Base-by-base conservation (phyloP, 306 rosid species). In the Inga leiocalycina region DNA sequence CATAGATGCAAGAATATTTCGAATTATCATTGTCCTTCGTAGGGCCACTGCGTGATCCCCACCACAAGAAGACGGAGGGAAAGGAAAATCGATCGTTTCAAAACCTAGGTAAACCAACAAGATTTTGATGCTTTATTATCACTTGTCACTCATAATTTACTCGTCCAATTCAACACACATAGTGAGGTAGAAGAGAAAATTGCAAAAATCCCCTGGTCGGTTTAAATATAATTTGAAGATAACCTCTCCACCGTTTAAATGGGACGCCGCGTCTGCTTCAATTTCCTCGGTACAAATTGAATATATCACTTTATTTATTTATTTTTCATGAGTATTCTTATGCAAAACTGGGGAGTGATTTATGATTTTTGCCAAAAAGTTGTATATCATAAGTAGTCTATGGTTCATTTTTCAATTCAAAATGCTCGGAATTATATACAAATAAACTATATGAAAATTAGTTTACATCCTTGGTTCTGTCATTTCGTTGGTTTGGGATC, bases 1-100 rank as follows among this genome's bases (percentile, higher is more conserved):
- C 88, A 81, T 87, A 88, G 87, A 81, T 88, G 84, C 89, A 81
- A 84, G 84, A 85, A 79, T 82, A 51, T 78, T 82, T 84, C 72
- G 57, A 81, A 46, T 15, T 56, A 44, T 84, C 75, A 78, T 68
- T 66, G 85, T 84, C 79, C 19, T 75, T 75, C 7, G 86, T 89
- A 87, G 91, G 91, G 75, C 80, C 89, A 57, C 62, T 9, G 10
- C 8, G 65, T 34, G 11, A 5, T 65, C 71, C 71, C 71, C 43
- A 65, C 71, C 71, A 32, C 35, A 32, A 78, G 74, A 83, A 84
- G 76, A 79, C 4, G 71, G 85, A 62, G 84, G 89, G 93, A 82
- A 88, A 87, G 83, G 91, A 84, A 87, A 86, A 87, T 61, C 4
- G 44, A 35, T 35, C 10, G 39, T 65, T 65, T 65, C 71, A 65